Percentiles rank a stretch among this genome's conserved stretches.
Conservation (phyloP, 2,329 filamentous ascomycete genomes). For the Penicillium sp. region DNA sequence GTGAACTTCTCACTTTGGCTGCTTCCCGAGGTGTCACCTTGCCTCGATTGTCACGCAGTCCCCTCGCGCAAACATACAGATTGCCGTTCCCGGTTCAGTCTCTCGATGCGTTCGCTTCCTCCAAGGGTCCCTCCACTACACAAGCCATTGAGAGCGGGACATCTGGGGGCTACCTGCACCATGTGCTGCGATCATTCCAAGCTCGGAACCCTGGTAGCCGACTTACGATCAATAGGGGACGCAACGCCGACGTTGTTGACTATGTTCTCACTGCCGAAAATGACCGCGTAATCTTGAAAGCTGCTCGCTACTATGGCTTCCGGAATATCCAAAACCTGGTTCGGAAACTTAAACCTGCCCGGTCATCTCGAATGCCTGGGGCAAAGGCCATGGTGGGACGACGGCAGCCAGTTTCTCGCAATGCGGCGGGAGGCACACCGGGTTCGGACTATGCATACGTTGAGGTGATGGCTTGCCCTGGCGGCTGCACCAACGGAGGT, state of each 20-base stretch:
- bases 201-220: constrained; percentile 64
- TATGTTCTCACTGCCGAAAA: constrained; percentile 60
- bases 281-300: constrained; percentile 62
- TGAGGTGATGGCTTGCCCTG: constrained; percentile 98
- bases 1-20: constrained; percentile 85
- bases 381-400: constrained; percentile 49
- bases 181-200: constrained; percentile 71
- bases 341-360: constrained; percentile 77
- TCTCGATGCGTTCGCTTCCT: constrained; percentile 70
- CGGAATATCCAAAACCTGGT: constrained; percentile 98
- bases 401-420: constrained; percentile 28
- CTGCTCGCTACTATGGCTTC: constrained; percentile 93
- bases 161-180: constrained; percentile 83
- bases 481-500: constrained; percentile 96
- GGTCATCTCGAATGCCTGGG: constrained; percentile 71
- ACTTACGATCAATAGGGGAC: constrained; percentile 66
- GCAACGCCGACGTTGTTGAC: constrained; percentile 87
- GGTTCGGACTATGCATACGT: constrained; percentile 76
- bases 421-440: constrained; percentile 24
- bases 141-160: constrained; percentile 60
- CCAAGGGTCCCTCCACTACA: constrained; percentile 33
- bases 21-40: constrained; percentile 74
- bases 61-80: constrained; percentile 43
- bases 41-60: constrained; percentile 59
- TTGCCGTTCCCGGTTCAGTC: constrained; percentile 65